Evolutionary conservation across 108 stramenopile genomes (phyloP).

Genomic region (Pseudonitzschia delicatissima): DNA sequence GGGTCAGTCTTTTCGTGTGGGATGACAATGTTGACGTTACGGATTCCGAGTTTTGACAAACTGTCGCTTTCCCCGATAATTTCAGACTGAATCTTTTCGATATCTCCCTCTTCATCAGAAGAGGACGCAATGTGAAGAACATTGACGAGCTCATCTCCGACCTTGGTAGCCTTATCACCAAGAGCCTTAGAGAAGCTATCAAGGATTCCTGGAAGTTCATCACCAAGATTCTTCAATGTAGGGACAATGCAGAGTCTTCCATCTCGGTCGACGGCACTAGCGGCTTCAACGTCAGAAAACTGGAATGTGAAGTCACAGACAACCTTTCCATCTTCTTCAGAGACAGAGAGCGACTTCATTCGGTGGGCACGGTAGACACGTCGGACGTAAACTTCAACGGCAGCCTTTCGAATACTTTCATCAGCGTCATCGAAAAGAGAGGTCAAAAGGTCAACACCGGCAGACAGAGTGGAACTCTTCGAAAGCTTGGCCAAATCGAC

Average conservation of each 20-base stretch:
- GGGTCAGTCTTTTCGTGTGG: conserved; percentile 74
- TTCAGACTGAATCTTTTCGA: conserved; percentile 49
- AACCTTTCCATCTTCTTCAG: conserved; percentile 62
- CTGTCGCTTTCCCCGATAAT: conserved; percentile 49
- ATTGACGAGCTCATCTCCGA: conserved; percentile 67
- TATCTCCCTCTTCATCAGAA: conserved; percentile 24
- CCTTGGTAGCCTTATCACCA: conserved; percentile 47
- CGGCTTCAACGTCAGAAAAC: conserved; percentile 74
- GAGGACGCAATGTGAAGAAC: conserved; percentile 80
- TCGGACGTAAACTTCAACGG: conserved; percentile 88
- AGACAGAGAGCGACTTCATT: conserved; percentile 61
- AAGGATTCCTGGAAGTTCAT: conserved; percentile 63
- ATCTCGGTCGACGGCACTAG: conserved; percentile 64
- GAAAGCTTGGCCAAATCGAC: conserved; percentile 65
- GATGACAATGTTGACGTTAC: conserved; percentile 77
- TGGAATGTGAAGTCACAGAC: conserved; percentile 85
- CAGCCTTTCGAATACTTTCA: conserved; percentile 55
- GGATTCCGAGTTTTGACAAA: conserved; percentile 74
- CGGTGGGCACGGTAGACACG: conserved; percentile 95
- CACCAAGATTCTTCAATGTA: conserved; percentile 37
- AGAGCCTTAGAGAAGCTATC: conserved; percentile 50
- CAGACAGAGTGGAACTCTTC: conserved; percentile 76
- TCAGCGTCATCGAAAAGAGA: conserved; percentile 83
- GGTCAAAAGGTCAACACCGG: conserved; percentile 93
- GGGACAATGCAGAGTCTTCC: conserved; percentile 65